These are phyloP conservation scores for Lactifluus subvellereus DNA, from an alignment of 768 basidiomycete species.

Conservation along the genomic window DNA sequence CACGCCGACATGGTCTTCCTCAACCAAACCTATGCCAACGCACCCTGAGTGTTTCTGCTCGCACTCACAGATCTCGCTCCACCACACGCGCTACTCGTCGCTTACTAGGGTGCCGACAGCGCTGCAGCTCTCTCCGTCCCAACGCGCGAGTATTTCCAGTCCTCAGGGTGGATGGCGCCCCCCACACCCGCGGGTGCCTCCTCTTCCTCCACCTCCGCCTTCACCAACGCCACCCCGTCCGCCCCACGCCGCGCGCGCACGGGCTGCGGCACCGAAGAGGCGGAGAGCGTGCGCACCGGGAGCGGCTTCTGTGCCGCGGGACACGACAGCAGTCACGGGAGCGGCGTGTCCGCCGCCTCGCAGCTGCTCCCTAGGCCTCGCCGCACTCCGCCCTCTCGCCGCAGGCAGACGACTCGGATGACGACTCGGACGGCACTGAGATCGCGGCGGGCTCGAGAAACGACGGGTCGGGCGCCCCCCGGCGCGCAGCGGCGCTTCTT, in stretches of 20 bases:
- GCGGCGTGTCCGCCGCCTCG: conserved; percentile 44
- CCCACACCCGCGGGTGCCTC: conserved; percentile 27
- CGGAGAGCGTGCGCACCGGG: conserved; percentile 52
- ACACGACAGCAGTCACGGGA: conserved; percentile 44
- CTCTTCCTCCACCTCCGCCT: conserved; percentile 12
- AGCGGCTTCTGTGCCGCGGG: conserved; percentile 74
- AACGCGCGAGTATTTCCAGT: conserved; percentile 81
- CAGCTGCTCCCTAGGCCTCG: conserved; percentile 23
- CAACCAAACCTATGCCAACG: conserved; percentile 57
- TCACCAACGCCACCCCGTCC: not conserved
- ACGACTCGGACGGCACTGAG: too few relatives aligned
- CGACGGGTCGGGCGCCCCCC: conserved; percentile 26
- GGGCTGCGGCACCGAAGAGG: conserved; percentile 28
- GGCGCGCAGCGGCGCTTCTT: not conserved
- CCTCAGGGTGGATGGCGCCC: conserved; percentile 72
- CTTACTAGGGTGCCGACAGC: conserved; percentile 74
- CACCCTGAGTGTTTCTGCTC: conserved; percentile 71
- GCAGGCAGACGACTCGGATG: conserved; percentile 54
- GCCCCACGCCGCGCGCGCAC: conserved; percentile 1
- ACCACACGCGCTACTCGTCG: conserved; percentile 73
- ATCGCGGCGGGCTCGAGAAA: conserved; percentile 33
- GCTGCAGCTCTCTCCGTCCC: conserved; percentile 77
- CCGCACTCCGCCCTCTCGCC: too few relatives aligned
- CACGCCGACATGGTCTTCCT: conserved; percentile 82
- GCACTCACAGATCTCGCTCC: conserved; percentile 62